phyloP scores from a whole-genome alignment of 1,284 basidiomycete species.

The Laetiporus sulphureus region DNA sequence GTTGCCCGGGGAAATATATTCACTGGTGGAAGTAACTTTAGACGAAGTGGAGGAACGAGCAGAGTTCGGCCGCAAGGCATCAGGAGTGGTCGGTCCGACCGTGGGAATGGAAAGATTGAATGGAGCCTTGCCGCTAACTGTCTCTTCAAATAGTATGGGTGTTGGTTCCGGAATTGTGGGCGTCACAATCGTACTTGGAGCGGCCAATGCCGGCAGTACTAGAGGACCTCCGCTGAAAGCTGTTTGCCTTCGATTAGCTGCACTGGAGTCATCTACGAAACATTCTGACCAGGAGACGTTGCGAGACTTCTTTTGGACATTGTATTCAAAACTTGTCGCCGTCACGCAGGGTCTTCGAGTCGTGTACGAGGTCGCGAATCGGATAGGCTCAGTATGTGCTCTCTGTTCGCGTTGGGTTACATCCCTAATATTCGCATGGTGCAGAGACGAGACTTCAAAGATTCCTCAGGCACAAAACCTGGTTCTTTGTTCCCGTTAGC shows the following conservation, averaged over 20 bases:
- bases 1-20: conserved; percentile 79
- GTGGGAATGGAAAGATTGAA: conserved; percentile 11
- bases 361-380: conserved; percentile 85
- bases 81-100: conserved; percentile 27
- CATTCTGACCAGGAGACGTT: conserved; percentile 81
- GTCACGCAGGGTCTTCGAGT: conserved; percentile 92
- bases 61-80: conserved; percentile 60
- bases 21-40: conserved; percentile 81
- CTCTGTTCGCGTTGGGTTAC: not conserved
- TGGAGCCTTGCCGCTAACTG: conserved; percentile 43
- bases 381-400: conserved; percentile 75
- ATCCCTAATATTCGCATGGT: conserved; percentile 1
- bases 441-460: conserved; percentile 83
- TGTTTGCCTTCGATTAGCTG: conserved; percentile 60
- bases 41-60: conserved; percentile 88
- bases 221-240: conserved; percentile 31
- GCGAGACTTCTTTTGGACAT: conserved; percentile 93
- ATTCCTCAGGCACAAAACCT: conserved; percentile 70
- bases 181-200: conserved; percentile 15
- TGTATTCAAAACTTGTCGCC: conserved; percentile 95
- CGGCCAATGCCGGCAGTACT: conserved; percentile 5
- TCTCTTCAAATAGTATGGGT: conserved; percentile 12
- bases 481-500: conserved; percentile 72
- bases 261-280: conserved; percentile 72
- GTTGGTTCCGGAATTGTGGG: conserved; percentile 18